Evolutionary conservation across 306 rosid species (phyloP).

Genomic region (Gynostemma pentaphyllum): DNA sequence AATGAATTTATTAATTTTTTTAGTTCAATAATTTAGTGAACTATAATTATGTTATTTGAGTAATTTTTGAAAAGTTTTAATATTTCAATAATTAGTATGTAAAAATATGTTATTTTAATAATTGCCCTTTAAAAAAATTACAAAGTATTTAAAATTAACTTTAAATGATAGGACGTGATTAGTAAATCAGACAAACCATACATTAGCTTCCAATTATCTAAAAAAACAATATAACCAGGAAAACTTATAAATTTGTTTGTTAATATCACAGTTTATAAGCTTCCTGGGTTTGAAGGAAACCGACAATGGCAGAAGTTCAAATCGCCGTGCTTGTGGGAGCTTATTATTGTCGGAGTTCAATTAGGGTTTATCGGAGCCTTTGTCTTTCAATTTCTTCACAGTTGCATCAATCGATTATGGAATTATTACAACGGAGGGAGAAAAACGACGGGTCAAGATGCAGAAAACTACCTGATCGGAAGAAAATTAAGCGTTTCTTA

Average conservation of each 20-base stretch:
- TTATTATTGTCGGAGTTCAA: conserved; percentile 41
- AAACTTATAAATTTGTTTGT: not conserved
- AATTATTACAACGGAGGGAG: conserved; percentile 20
- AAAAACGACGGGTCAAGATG: conserved; percentile 14
- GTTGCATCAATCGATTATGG: conserved; percentile 10
- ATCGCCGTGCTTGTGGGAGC: conserved; percentile 65
- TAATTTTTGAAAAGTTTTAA: too few species aligned
- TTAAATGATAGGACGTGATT: too few species aligned
- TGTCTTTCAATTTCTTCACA: conserved; percentile 20
- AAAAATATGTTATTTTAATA: too few species aligned
- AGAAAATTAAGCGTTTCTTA: conserved; percentile 28
- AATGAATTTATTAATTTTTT: too few species aligned
- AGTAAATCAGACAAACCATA: too few species aligned
- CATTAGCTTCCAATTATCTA: too few species aligned
- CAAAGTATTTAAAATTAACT: too few species aligned
- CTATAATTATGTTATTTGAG: too few species aligned
- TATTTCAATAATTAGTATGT: too few species aligned
- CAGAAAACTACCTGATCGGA: conserved; percentile 17
- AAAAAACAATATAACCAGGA: too few species aligned
- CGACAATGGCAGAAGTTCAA: conserved; percentile 48
- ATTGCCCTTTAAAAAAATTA: too few species aligned
- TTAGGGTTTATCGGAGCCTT: conserved; percentile 32
- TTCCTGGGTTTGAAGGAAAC: conserved; percentile 17
- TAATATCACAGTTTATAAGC: conserved; percentile 6
- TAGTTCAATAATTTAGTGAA: too few species aligned